Conservation (phyloP, 2,329 filamentous ascomycete genomes). For the Teratosphaeriaceae sp. region DNA sequence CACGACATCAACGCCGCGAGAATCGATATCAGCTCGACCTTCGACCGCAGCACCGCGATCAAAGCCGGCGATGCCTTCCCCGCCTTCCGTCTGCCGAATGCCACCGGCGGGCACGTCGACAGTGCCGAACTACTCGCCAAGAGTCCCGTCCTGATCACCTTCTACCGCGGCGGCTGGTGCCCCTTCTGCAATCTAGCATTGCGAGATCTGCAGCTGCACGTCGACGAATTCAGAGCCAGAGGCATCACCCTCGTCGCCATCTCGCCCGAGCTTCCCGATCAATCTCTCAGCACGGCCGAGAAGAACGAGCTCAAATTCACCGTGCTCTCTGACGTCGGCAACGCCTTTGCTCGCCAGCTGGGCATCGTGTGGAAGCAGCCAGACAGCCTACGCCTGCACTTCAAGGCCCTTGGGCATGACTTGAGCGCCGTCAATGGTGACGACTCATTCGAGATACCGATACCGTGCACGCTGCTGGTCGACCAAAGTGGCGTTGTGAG, state of each 20-base stretch:
- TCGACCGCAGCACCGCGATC: conserved; percentile 1
- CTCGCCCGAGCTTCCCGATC: conserved; percentile 37
- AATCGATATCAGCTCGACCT: neutral
- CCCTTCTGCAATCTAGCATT: conserved; percentile 39
- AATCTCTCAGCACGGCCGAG: conserved; percentile 32
- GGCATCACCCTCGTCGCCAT: conserved; percentile 39
- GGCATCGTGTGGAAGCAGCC: conserved; percentile 14
- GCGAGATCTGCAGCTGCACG: conserved; percentile 32
- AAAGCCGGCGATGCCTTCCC: conserved; percentile 2
- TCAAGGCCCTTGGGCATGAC: conserved; percentile 27
- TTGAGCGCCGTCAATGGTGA: conserved; percentile 32
- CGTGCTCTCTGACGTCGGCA: conserved; percentile 36
- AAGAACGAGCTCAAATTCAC: conserved; percentile 37
- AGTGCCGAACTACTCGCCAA: conserved; percentile 6
- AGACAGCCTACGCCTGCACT: conserved; percentile 13
- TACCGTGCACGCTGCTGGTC: conserved; percentile 36
- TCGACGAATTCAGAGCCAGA: conserved; percentile 31
- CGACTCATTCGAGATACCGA: conserved; percentile 32
- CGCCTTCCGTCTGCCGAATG: conserved; percentile 2
- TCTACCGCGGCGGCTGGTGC: conserved; percentile 44
- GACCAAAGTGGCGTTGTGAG: conserved; percentile 31
- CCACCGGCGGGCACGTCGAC: neutral
- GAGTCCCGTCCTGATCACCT: conserved; percentile 34
- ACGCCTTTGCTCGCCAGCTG: conserved; percentile 24
- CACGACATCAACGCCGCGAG: conserved; percentile 1